Evolutionary conservation across 257 asterid genomes (phyloP), one percentile per base, ranked within the genome.

Genomic region (Solanum rostratum): DNA sequence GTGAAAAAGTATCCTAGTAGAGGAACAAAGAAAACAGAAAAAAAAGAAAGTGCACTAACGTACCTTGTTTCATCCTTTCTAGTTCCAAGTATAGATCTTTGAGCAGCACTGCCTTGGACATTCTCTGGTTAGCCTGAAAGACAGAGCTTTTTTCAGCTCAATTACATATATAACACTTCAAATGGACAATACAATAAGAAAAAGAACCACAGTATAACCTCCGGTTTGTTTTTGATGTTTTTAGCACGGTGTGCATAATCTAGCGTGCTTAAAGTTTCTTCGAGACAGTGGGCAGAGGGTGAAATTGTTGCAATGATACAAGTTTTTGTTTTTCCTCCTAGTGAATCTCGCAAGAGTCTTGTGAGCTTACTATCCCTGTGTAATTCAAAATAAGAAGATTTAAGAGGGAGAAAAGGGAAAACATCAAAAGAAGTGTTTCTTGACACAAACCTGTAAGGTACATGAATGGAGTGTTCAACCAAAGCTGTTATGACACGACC

Each of bases 211-310:
- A 29, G 53, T 7, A 76, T 57, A 62, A 94, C 97, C 95, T 93
- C 97, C 13, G 98, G 97, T 87, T 95, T 95, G 90, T 95, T 95
- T 87, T 91, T 93, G 30, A 95, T 95, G 91, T 88, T 91, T 90
- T 95, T 95, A 86, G 98, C 98, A 85, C 97, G 97, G 88, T 90
- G 81, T 46, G 98, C 98, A 86, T 95, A 95, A 84, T 95, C 98
- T 45, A 95, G 88, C 0, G 97, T 95, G 92, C 97, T 93, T 88
- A 95, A 87, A 29, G 97, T 93, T 89, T 95, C 97, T 85, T 95
- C 97, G 87, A 95, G 76, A 85, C 92, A 90, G 82, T 91, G 91
- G 24, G 92, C 92, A 45, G 97, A 91, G 30, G 97, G 95, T 82
- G 98, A 93, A 55, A 95, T 90, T 80, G 98, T 95, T 7, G 97